Conservation (phyloP, 2,329 filamentous ascomycete genomes). For the Boeremia lycopersici region DNA sequence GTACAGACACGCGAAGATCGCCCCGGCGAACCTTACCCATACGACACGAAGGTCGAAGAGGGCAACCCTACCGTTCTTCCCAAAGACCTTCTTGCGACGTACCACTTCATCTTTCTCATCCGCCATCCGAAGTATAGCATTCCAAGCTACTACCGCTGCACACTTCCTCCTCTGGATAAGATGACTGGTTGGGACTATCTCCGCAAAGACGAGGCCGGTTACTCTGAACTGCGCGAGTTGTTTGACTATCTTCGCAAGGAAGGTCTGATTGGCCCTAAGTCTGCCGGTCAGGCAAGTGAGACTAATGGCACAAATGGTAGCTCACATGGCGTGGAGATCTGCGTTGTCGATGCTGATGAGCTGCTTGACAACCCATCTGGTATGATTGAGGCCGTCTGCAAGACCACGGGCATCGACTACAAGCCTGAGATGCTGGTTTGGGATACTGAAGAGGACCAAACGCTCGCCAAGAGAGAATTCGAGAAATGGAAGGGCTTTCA, state of each 20-base stretch:
- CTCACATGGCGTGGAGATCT: slow-evolving; percentile 66
- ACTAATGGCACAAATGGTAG: slow-evolving; percentile 45
- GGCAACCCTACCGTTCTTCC: slow-evolving; percentile 88
- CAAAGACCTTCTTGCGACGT: slow-evolving; percentile 71
- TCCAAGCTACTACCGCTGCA: slow-evolving; percentile 94
- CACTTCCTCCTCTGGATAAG: slow-evolving; percentile 80
- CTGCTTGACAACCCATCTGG: slow-evolving; percentile 82
- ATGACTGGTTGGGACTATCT: slow-evolving; percentile 87
- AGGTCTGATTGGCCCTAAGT: slow-evolving; percentile 71
- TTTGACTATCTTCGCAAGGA: slow-evolving; percentile 81
- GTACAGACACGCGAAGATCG: slow-evolving; percentile 37
- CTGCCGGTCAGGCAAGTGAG: slow-evolving; percentile 56
- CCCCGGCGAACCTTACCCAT: slow-evolving; percentile 60
- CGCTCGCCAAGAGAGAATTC: slow-evolving; percentile 74
- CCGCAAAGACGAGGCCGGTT: slow-evolving; percentile 86
- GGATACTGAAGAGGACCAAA: slow-evolving; percentile 75
- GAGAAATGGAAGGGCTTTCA: slow-evolving; percentile 98
- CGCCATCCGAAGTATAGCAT: slow-evolving; percentile 91
- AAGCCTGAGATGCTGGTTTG: slow-evolving; percentile 80
- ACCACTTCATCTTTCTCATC: slow-evolving; percentile 96
- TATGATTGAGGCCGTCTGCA: slow-evolving; percentile 80
- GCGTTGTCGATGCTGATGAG: slow-evolving; percentile 92
- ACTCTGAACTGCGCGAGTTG: slow-evolving; percentile 81
- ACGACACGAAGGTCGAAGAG: slow-evolving; percentile 63
- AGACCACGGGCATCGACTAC: slow-evolving; percentile 79